Conservation (phyloP, 2,329 filamentous ascomycete genomes). For the Alternaria angustiovoidea region DNA sequence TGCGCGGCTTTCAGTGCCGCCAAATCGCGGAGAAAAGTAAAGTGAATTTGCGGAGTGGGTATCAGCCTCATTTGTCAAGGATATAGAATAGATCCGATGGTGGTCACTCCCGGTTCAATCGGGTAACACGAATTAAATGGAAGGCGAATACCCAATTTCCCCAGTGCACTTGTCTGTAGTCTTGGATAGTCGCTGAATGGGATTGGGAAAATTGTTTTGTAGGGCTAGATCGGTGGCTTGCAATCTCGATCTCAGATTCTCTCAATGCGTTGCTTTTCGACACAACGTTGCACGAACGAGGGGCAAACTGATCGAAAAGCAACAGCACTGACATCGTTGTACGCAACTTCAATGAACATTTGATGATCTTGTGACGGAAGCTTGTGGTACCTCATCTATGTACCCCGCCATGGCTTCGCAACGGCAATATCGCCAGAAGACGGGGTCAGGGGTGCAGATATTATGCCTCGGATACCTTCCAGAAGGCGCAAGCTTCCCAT, state of each 20-base stretch:
- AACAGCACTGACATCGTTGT: constrained; percentile 4
- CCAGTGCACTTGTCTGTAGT: not conserved
- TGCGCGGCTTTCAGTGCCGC: constrained; percentile 16
- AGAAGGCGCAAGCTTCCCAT: constrained; percentile 29
- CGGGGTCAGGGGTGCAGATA: constrained; percentile 36
- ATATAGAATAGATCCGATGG: constrained; percentile 14
- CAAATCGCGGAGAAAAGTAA: constrained; percentile 11
- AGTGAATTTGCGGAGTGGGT: constrained; percentile 13
- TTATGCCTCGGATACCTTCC: constrained; percentile 30
- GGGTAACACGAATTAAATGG: constrained; percentile 19
- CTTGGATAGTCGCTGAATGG: not conserved
- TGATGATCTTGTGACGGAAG: constrained; percentile 31
- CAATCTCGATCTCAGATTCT: not conserved
- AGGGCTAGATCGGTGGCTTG: not conserved
- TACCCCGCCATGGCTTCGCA: constrained; percentile 43
- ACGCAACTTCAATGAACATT: constrained; percentile 7
- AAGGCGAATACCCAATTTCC: constrained; percentile 11
- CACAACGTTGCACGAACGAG: constrained; percentile 19
- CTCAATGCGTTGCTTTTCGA: constrained; percentile 1
- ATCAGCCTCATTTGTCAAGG: constrained; percentile 24
- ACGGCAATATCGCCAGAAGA: constrained; percentile 34
- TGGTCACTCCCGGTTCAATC: constrained; percentile 23
- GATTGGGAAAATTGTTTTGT: not conserved
- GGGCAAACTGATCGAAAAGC: constrained; percentile 13
- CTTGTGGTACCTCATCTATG: constrained; percentile 45